These are phyloP conservation scores for Quercus dentata DNA, from an alignment of 306 rosid genomes.

Conservation along the genomic window DNA sequence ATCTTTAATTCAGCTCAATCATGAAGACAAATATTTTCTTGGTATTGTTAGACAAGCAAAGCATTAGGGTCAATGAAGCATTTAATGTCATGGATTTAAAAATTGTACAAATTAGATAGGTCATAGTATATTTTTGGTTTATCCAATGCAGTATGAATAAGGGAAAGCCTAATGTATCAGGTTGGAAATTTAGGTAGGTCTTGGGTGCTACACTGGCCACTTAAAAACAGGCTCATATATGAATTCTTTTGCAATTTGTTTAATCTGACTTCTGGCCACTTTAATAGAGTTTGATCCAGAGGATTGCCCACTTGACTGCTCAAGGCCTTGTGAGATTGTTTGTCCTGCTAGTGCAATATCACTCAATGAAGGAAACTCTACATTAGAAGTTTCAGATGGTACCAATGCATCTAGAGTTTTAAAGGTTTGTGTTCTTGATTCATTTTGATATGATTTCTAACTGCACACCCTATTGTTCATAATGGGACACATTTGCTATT, in stretches of 20 bases:
- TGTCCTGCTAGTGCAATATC: slow-evolving; percentile 94
- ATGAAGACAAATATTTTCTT: background rate
- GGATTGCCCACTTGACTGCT: slow-evolving; percentile 81
- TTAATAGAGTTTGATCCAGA: slow-evolving; percentile 84
- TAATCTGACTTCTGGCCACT: slow-evolving; percentile 4
- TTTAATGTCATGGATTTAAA: background rate
- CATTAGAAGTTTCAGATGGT: slow-evolving; percentile 26
- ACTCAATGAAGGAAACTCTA: slow-evolving; percentile 31
- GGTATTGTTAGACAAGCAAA: background rate
- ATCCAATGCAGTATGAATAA: background rate
- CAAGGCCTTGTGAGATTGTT: slow-evolving; percentile 70
- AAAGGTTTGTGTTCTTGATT: slow-evolving; percentile 26
- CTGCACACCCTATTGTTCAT: background rate
- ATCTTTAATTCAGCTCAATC: background rate
- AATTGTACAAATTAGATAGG: background rate
- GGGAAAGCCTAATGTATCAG: background rate
- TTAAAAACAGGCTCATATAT: slow-evolving; percentile 5
- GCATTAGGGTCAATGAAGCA: background rate
- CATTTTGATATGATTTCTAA: background rate
- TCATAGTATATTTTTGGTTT: background rate
- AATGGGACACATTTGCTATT: background rate
- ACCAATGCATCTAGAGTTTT: slow-evolving; percentile 22
- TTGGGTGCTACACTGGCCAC: background rate
- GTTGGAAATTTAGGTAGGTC: background rate
- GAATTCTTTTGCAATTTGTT: background rate